Evolutionary conservation across 371 early-diverging fungal genomes (phyloP), one percentile per base, ranked within the genome.

Genomic region (Capillidium heterosporum): DNA sequence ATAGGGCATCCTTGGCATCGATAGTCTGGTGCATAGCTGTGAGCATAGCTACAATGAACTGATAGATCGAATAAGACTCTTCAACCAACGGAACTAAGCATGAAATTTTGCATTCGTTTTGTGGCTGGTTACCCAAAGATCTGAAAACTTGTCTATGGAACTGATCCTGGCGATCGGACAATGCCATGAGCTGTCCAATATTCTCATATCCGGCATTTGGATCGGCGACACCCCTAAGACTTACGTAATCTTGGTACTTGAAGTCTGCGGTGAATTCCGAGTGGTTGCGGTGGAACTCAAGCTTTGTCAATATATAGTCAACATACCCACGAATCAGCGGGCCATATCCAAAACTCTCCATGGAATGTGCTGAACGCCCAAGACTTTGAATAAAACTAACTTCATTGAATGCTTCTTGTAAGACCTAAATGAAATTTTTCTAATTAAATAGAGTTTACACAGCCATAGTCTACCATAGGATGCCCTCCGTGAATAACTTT

Each of bases 161-260:
- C 59, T 76, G 69, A 59, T 96, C 93, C 50, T 94, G 81, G 57
- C 82, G 83, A 57, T 90, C 89, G 63, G 93, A 85, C 57, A 95
- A 76, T 53, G 67, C 75, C 80, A 97, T 81, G 54, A 97, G 70
- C 56, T 97, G 93, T 42, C 74, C 82, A 64, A 97, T 95, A 2
- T 93, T 93, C 63, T 93, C 91, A 65, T 84, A 91, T 26, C 98
- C 95, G 77, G 95, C 95, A 67, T 97, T 93, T 11, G 95, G 95
- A 71, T 95, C 95, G 62, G 92, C 88, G 52, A 90, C 86, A 43
- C 89, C 87, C 65, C 85, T 86, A 57, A 95, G 71, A 35, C 88
- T 84, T 29, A 91, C 80, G 57, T 94, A 97, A 63, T 97, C 98
- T 59, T 95, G 87, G 67, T 95, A 97, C 63, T 94, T 93, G 70